Evolutionary conservation across 2,329 filamentous ascomycete species (phyloP).

Genomic region (Didymella pinodella): DNA sequence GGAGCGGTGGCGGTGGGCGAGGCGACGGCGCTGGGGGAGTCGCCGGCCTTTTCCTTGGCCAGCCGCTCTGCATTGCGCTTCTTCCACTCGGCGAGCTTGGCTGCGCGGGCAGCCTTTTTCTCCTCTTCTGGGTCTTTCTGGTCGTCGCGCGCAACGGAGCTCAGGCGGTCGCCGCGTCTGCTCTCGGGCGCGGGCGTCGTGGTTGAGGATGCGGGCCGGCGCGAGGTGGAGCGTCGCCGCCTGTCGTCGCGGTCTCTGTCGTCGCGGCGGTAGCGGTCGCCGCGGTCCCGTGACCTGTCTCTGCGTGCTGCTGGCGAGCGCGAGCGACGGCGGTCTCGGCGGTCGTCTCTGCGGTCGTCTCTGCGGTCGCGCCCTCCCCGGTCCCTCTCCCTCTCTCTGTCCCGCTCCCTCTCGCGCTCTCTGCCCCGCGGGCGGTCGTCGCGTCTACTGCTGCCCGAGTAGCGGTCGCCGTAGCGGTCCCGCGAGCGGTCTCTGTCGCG

Average conservation of each 20-base stretch:
- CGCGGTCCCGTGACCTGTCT: slow-evolving; percentile 53
- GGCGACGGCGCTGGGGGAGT: slow-evolving; percentile 64
- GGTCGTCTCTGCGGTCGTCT: slow-evolving; percentile 12
- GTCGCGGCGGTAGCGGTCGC: slow-evolving; percentile 45
- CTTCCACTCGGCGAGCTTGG: slow-evolving; percentile 78
- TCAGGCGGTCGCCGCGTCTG: slow-evolving; percentile 35
- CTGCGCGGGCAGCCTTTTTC: slow-evolving; percentile 36
- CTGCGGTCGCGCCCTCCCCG: slow-evolving; percentile 43
- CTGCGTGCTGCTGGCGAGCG: slow-evolving; percentile 66
- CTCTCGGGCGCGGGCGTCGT: slow-evolving; percentile 52
- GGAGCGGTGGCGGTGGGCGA: slow-evolving; percentile 70
- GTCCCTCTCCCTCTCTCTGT: slow-evolving; percentile 21
- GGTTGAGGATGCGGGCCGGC: slow-evolving; percentile 59
- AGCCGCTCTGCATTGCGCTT: slow-evolving; percentile 63
- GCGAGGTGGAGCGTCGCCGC: slow-evolving; percentile 64
- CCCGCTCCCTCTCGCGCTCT: slow-evolving; percentile 52
- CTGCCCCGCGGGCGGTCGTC: slow-evolving; percentile 61
- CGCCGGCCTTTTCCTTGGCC: slow-evolving; percentile 72
- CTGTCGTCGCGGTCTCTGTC: slow-evolving; percentile 31
- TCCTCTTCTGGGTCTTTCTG: slow-evolving; percentile 51
- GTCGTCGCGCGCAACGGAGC: slow-evolving; percentile 58
- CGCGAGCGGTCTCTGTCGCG: slow-evolving; percentile 42
- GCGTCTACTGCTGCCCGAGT: slow-evolving; percentile 37
- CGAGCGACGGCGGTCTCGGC: slow-evolving; percentile 53
- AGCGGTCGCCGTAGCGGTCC: slow-evolving; percentile 57